These are phyloP conservation scores for Boletus rex-veris DNA, from an alignment of 768 basidiomycete species.

Conservation along the genomic window DNA sequence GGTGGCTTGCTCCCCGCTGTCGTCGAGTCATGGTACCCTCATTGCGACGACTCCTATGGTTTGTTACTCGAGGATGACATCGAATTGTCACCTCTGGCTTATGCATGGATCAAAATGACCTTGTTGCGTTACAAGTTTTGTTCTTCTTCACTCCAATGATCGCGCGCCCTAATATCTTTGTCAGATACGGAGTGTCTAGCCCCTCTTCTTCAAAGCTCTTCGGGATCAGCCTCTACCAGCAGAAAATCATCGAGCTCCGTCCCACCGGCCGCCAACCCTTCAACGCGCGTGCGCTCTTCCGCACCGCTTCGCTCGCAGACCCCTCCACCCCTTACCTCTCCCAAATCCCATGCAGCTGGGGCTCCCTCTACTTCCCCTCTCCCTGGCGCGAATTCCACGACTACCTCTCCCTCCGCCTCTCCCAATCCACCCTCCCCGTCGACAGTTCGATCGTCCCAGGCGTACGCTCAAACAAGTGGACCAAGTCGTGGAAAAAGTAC, in stretches of 20 bases:
- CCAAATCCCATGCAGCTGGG: constrained; percentile 89
- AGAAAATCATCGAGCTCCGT: constrained; percentile 74
- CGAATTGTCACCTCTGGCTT: constrained; percentile 80
- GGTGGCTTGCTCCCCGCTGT: constrained; percentile 80
- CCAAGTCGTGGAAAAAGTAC: constrained; percentile 82
- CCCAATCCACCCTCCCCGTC: constrained; percentile 37
- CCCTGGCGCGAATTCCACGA: constrained; percentile 85
- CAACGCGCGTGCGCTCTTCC: constrained; percentile 60
- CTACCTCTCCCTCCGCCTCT: constrained; percentile 70
- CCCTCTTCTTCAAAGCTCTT: constrained; percentile 52
- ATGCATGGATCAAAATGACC: constrained; percentile 82
- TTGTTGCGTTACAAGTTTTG: constrained; percentile 72
- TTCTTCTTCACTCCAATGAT: background rate
- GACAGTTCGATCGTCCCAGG: constrained; percentile 57
- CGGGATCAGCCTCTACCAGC: constrained; percentile 85
- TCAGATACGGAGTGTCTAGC: constrained; percentile 51
- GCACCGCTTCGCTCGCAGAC: constrained; percentile 34
- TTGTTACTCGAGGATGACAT: constrained; percentile 83
- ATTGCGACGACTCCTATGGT: constrained; percentile 68
- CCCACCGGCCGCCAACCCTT: constrained; percentile 65
- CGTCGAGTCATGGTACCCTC: constrained; percentile 88
- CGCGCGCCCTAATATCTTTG: background rate
- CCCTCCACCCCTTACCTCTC: constrained; percentile 74
- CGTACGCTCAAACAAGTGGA: constrained; percentile 80
- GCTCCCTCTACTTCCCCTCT: constrained; percentile 85